Base-by-base conservation (phyloP, 1,139 yeast genomes). In the Geotrichum australiense region DNA sequence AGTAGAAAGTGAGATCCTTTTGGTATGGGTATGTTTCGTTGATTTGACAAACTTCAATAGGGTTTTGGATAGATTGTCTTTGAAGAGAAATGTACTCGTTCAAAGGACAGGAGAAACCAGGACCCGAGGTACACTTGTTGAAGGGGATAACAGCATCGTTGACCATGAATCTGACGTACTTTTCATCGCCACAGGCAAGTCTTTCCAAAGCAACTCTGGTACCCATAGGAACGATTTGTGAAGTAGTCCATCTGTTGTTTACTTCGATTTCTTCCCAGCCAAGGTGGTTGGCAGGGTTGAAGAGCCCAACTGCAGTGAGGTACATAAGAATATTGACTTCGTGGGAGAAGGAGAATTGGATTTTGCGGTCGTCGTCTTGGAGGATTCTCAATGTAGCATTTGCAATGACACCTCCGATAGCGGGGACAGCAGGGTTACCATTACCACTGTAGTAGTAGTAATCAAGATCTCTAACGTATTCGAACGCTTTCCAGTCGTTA, bases 91-190 rank as follows among this genome's bases (percentile, higher is more conserved):
- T 25, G 49, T 60, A 78, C 32, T 69, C 68, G 3, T 62, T 56
- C 34, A 74, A 55, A 35, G 67, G 61, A 61, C 82, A 76, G 5
- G 79, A 69, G 55, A 73, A 77, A 0, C 82, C 83, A 10, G 84
- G 84, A 1, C 85, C 85, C 34, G 55, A 50, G 39, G 64, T 62
- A 58, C 83, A 78, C 21, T 57, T 58, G 8, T 70, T 68, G 32
- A 75, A 56, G 2, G 83, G 82, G 35, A 73, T 64, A 5, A 78
- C 81, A 1, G 80, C 79, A 52, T 75, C 82, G 54, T 78, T 78
- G 35, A 77, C 61, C 29, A 76, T 62, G 43, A 68, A 66, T 53
- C 85, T 67, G 6, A 77, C 75, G 54, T 62, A 78, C 14, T 68
- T 47, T 18, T 50, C 37, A 15, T 30, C 47, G 20, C 34, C 35